A percentile compares a stretch with the other conserved stretches of the same genome.
These are phyloP conservation scores for Exserohilum turcica DNA, from an alignment of 2,329 filamentous ascomycete species.

Conservation along the genomic window DNA sequence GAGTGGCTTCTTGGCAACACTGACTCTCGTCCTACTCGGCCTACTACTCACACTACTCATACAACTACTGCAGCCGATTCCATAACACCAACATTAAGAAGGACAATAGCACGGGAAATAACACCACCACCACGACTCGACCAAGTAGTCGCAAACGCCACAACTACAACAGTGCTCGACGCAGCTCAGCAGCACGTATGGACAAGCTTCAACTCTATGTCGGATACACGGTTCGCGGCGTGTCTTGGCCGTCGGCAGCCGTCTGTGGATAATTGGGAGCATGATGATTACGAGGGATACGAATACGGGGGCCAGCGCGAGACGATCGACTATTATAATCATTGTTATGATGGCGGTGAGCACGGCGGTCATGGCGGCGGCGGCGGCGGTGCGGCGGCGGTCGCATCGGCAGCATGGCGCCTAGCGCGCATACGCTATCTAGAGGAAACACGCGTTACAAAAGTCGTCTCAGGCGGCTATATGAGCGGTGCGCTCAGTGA, in stretches of 20 bases:
- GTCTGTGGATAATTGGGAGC: too few species aligned
- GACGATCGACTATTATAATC: slow-evolving; percentile 27
- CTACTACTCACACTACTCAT: too few species aligned
- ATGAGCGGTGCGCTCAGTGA: slow-evolving; percentile 38
- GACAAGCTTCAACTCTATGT: not conserved
- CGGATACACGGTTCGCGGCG: not conserved
- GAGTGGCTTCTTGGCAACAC: too few species aligned
- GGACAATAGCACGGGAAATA: too few species aligned
- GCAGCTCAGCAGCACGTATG: not conserved
- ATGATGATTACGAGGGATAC: slow-evolving; percentile 24
- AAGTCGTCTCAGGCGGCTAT: slow-evolving; percentile 38
- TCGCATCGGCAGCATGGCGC: slow-evolving; percentile 22
- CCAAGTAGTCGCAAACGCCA: not conserved
- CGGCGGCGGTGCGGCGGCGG: slow-evolving; percentile 13
- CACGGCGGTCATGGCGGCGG: too few species aligned
- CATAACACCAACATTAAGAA: too few species aligned
- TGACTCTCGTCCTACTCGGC: too few species aligned
- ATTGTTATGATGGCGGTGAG: too few species aligned
- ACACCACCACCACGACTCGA: too few species aligned
- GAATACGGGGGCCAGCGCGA: too few species aligned
- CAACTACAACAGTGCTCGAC: not conserved
- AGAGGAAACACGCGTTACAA: slow-evolving; percentile 26
- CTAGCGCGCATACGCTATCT: slow-evolving; percentile 31
- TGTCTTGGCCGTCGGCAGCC: slow-evolving; percentile 1
- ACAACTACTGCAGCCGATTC: too few species aligned